phyloP scores from a whole-genome alignment of 805 yeast species.

The Suhomyces vadensis region DNA sequence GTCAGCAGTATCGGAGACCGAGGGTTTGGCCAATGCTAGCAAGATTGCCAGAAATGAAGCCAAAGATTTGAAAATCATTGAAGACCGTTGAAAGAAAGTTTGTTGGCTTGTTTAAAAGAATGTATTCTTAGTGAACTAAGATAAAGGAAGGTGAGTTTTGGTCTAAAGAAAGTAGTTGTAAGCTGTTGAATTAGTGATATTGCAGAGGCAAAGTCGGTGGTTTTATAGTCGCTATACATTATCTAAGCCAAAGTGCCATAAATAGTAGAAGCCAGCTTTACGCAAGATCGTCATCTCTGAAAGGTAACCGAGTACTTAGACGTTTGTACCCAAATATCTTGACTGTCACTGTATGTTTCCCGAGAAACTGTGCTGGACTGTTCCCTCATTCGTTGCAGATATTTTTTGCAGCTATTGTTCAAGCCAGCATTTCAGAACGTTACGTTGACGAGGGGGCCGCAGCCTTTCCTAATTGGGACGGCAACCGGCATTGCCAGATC shows the following conservation, averaged over 20 bases:
- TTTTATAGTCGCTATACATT: not conserved
- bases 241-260: not conserved
- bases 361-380: not conserved
- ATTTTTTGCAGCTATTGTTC: conserved; percentile 4
- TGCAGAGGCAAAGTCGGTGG: not conserved
- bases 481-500: not conserved
- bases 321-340: no score
- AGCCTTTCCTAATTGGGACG: conserved; percentile 2
- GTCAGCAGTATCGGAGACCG: conserved; percentile 7
- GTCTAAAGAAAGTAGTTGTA: no score
- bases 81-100: conserved; percentile 1
- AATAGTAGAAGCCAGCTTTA: conserved; percentile 2
- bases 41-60: conserved; percentile 14
- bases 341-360: no score
- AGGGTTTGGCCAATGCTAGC: conserved; percentile 9
- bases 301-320: no score
- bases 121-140: not conserved
- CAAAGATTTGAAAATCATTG: conserved; percentile 14
- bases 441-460: conserved; percentile 2
- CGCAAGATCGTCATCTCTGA: not conserved
- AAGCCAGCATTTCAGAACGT: conserved; percentile 3
- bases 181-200: not conserved
- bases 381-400: not conserved
- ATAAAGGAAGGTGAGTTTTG: not conserved
- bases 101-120: not conserved